phyloP scores from a whole-genome alignment of 2,329 filamentous ascomycete species.

The Claviceps sp. region DNA sequence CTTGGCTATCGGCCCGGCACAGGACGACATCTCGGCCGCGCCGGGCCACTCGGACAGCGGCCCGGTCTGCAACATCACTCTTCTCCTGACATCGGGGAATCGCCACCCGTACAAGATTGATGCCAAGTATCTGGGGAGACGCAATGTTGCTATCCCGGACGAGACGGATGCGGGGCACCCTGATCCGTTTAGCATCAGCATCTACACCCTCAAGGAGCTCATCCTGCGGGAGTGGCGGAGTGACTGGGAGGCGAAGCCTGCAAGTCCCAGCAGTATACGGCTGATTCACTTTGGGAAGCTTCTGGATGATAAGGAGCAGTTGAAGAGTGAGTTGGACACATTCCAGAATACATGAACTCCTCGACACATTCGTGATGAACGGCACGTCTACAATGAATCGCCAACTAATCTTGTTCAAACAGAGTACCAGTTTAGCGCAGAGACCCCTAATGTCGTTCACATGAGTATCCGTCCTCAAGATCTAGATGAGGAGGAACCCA shows the following conservation, averaged over 20 bases:
- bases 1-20: conserved; percentile 30
- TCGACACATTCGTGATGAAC: no score
- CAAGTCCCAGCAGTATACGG: conserved; percentile 77
- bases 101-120: conserved; percentile 85
- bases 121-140: conserved; percentile 69
- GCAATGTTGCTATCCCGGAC: conserved; percentile 64
- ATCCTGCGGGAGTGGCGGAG: conserved; percentile 87
- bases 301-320: conserved; percentile 71
- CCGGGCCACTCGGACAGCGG: conserved; percentile 17
- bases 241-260: conserved; percentile 80
- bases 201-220: conserved; percentile 87
- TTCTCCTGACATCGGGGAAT: conserved; percentile 69
- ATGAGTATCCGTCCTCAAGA: conserved; percentile 87
- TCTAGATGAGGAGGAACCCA: conserved; percentile 68
- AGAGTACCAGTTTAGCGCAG: conserved; percentile 70
- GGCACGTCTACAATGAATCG: no score
- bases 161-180: conserved; percentile 42
- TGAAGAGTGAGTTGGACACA: conserved; percentile 54
- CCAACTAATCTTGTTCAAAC: not conserved
- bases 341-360: no score
- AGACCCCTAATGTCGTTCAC: conserved; percentile 75
- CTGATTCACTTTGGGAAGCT: conserved; percentile 87
- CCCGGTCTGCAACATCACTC: conserved; percentile 57
- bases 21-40: conserved; percentile 27
- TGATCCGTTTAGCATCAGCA: conserved; percentile 80